A percentile compares a stretch with the other conserved stretches of the same genome.
Evolutionary conservation across 306 rosid species (phyloP).

Genomic region (Macrotyloma uniflorum): DNA sequence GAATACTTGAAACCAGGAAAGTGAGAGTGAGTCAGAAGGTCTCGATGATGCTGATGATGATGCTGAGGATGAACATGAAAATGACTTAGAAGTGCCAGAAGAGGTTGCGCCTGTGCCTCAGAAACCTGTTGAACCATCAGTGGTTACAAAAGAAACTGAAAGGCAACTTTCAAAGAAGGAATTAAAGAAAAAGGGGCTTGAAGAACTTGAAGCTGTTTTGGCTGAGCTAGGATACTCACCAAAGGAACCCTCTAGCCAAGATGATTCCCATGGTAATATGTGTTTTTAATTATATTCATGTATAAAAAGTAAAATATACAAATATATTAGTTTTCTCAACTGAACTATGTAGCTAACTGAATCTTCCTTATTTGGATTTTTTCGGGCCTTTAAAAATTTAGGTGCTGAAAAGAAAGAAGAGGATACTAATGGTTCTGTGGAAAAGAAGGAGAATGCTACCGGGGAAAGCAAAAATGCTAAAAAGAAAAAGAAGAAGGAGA

Average conservation of each 20-base stretch:
- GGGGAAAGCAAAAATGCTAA: constrained; percentile 68
- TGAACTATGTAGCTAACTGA: constrained; percentile 4
- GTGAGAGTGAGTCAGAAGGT: constrained; percentile 69
- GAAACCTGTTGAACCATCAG: constrained; percentile 47
- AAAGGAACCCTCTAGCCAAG: constrained; percentile 51
- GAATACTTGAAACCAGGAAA: constrained; percentile 51
- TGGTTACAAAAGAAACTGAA: constrained; percentile 65
- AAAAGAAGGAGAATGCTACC: constrained; percentile 55
- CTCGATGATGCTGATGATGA: constrained; percentile 62
- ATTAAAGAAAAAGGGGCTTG: constrained; percentile 79
- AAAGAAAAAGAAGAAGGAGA: constrained; percentile 86
- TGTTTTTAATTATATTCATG: not conserved
- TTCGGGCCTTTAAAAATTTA: constrained; percentile 9
- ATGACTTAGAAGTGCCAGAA: constrained; percentile 44
- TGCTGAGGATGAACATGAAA: constrained; percentile 60
- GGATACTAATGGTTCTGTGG: constrained; percentile 46
- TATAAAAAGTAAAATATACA: not conserved
- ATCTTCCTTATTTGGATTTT: not conserved
- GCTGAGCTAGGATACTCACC: constrained; percentile 65
- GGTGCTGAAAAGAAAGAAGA: constrained; percentile 50
- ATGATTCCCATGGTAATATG: constrained; percentile 59
- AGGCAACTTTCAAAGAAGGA: constrained; percentile 87
- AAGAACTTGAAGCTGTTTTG: constrained; percentile 81
- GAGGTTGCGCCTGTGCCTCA: constrained; percentile 47
- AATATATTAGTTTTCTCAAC: not conserved